Conservation (phyloP, 129 eudicot species). For the Lonicera japonica region DNA sequence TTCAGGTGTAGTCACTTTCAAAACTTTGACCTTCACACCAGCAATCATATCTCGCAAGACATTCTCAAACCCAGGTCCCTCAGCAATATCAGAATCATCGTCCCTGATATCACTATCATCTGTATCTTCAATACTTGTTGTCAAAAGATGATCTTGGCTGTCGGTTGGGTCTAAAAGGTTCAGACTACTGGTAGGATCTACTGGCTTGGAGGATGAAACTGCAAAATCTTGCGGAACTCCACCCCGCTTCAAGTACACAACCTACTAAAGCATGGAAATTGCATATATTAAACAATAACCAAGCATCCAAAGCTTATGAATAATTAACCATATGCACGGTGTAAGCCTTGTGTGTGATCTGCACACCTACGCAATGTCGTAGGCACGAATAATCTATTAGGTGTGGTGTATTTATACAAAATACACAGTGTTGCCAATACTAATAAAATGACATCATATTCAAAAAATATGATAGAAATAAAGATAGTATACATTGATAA, state of each 20-base stretch:
- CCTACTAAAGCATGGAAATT: constrained; percentile 33
- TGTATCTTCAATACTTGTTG: constrained; percentile 44
- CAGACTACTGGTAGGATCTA: constrained; percentile 28
- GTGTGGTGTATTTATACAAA: background rate
- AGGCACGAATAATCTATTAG: background rate
- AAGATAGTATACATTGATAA: too few species aligned
- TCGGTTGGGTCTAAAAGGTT: constrained; percentile 36
- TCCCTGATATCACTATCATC: constrained; percentile 47
- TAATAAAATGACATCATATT: too few species aligned
- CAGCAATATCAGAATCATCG: constrained; percentile 41
- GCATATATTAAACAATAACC: background rate
- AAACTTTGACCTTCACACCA: constrained; percentile 78
- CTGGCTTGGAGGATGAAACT: constrained; percentile 31
- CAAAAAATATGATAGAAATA: background rate
- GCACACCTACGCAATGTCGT: background rate
- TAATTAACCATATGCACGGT: too few species aligned
- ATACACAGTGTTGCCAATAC: background rate
- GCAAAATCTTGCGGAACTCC: constrained; percentile 38
- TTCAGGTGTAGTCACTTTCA: constrained; percentile 61
- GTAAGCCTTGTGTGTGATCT: too few species aligned
- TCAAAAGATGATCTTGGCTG: constrained; percentile 38
- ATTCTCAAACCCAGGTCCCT: constrained; percentile 50
- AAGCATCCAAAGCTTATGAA: background rate
- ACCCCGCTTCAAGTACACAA: constrained; percentile 71
- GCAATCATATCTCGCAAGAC: constrained; percentile 66